Evolutionary conservation across 371 early-diverging fungal species (phyloP).

Genomic region (Actinomortierella wolfii): DNA sequence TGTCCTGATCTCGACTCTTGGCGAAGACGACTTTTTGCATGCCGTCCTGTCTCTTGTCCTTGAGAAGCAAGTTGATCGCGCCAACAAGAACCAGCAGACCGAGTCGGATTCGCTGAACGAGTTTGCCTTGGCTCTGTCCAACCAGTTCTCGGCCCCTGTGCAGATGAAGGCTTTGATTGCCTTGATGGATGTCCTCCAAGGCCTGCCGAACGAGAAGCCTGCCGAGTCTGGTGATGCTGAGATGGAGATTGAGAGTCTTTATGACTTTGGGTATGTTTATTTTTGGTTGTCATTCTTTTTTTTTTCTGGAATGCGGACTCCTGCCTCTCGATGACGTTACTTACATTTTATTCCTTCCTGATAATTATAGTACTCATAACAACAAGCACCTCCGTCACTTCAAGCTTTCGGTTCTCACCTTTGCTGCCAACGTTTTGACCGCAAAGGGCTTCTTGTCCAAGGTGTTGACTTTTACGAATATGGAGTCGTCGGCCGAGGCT

Average conservation of each 20-base stretch:
- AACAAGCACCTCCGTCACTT: constrained; percentile 78
- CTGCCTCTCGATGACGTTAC: not conserved
- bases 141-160: constrained; percentile 66
- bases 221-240: constrained; percentile 48
- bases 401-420: constrained; percentile 74
- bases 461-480: constrained; percentile 51
- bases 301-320: not conserved
- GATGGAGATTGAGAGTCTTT: constrained; percentile 46
- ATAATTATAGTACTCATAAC: constrained; percentile 39
- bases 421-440: constrained; percentile 65
- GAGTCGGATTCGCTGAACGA: constrained; percentile 66
- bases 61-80: constrained; percentile 66
- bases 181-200: constrained; percentile 62
- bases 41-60: constrained; percentile 76
- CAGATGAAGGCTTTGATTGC: constrained; percentile 72
- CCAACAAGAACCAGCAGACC: constrained; percentile 55
- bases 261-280: constrained; percentile 49
- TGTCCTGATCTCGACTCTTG: constrained; percentile 80
- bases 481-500: constrained; percentile 43
- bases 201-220: constrained; percentile 68
- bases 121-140: constrained; percentile 67
- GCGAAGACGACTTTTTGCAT: constrained; percentile 75
- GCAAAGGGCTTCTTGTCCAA: constrained; percentile 69
- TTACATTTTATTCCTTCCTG: not conserved
- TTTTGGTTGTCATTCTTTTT: not conserved